A percentile compares a stretch with the other conserved stretches of the same genome.
phyloP scores from a whole-genome alignment of 192 early-diverging fungal species.

The Gaertneriomyces sp. region DNA sequence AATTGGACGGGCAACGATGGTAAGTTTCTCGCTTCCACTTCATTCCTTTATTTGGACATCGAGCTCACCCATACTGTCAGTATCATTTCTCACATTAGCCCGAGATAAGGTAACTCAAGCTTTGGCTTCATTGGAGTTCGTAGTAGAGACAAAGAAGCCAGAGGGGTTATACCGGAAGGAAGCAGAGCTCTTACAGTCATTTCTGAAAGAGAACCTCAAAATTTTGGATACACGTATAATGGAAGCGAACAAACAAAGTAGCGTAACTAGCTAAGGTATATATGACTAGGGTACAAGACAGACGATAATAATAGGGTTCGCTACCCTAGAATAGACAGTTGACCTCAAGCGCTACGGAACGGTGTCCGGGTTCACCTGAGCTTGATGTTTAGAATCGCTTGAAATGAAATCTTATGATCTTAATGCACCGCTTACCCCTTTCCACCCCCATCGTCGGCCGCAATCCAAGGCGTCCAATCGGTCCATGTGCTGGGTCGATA shows the following conservation, averaged over 20 bases:
- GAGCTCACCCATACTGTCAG: constrained; percentile 6
- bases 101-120: constrained; percentile 8
- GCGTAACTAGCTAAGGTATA: too few relatives aligned
- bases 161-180: constrained; percentile 2
- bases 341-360: too few relatives aligned
- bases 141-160: constrained; percentile 1
- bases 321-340: too few relatives aligned
- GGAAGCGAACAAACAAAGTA: background rate
- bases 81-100: constrained; percentile 10
- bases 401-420: too few relatives aligned
- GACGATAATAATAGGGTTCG: too few relatives aligned
- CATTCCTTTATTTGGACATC: background rate
- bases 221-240: constrained; percentile 4
- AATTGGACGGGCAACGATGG: constrained; percentile 22
- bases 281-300: too few relatives aligned
- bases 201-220: constrained; percentile 8
- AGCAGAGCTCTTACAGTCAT: constrained; percentile 4
- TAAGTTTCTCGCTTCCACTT: background rate
- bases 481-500: constrained; percentile 56
- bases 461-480: constrained; percentile 49
- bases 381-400: too few relatives aligned
- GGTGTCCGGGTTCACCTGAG: too few relatives aligned
- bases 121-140: constrained; percentile 9
- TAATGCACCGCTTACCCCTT: constrained; percentile 3
- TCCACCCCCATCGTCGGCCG: constrained; percentile 10